Percentiles rank a stretch among this genome's conserved stretches.
Conservation (phyloP, 148 eudicot genomes). For the Talinum fruticosum region DNA sequence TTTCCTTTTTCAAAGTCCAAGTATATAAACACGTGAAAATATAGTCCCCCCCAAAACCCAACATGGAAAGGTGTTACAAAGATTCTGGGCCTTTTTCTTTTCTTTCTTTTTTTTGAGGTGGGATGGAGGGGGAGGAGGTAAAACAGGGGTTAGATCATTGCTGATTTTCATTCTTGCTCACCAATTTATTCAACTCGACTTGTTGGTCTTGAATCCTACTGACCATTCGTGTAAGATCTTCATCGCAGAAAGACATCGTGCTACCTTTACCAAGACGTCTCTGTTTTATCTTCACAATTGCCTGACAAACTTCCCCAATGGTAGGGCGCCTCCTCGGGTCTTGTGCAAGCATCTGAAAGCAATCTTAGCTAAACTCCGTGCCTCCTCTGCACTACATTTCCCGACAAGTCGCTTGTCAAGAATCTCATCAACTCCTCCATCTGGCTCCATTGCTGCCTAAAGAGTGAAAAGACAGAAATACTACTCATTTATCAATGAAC, state of each 20-base stretch:
- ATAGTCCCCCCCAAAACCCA: neutral
- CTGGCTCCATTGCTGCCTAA: conserved; percentile 87
- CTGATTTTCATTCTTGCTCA: conserved; percentile 47
- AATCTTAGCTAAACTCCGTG: conserved; percentile 58
- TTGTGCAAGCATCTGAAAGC: conserved; percentile 81
- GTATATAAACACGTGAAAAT: neutral
- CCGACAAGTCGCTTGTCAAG: conserved; percentile 67
- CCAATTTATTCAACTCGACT: conserved; percentile 56
- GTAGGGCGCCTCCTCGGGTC: conserved; percentile 74
- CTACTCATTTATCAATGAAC: neutral
- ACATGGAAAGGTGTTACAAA: neutral
- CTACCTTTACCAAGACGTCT: conserved; percentile 49
- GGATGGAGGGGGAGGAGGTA: neutral
- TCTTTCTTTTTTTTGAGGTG: neutral
- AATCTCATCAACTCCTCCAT: conserved; percentile 93
- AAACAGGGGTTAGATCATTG: neutral
- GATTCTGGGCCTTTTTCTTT: neutral
- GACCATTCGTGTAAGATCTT: conserved; percentile 48
- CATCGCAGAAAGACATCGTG: conserved; percentile 59
- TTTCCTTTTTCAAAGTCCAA: neutral
- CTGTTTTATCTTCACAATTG: conserved; percentile 64
- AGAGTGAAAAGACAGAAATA: conserved; percentile 2
- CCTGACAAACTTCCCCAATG: conserved; percentile 70
- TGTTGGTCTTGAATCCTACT: conserved; percentile 71
- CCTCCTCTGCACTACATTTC: conserved; percentile 58